Evolutionary conservation across 2,329 filamentous ascomycete genomes (phyloP).

Genomic region (Bipolaris sorokiniana): DNA sequence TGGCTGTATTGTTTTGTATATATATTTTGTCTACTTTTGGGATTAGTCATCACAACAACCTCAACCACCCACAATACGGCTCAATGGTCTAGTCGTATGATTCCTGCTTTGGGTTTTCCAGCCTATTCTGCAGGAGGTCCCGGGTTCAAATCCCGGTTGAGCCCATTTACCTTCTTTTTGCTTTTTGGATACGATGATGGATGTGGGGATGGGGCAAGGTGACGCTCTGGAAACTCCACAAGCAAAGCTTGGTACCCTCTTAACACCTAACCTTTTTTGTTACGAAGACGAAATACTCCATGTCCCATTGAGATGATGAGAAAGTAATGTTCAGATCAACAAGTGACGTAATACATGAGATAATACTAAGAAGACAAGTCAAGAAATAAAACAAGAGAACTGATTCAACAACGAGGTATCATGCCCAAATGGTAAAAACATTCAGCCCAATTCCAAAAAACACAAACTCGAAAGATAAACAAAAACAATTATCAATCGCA

Average conservation of each 20-base stretch:
- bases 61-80: slow-evolving; percentile 3
- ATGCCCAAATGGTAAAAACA: neutral
- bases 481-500: neutral
- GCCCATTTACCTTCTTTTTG: slow-evolving; percentile 1
- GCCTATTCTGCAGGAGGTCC: slow-evolving; percentile 32
- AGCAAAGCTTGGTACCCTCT: neutral
- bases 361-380: neutral
- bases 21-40: neutral
- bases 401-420: slow-evolving; percentile 1
- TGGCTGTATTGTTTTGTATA: neutral
- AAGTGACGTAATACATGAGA: neutral
- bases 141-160: slow-evolving; percentile 26
- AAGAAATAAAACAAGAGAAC: neutral
- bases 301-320: neutral
- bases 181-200: neutral
- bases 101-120: slow-evolving; percentile 36
- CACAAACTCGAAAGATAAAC: neutral
- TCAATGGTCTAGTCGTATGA: slow-evolving; percentile 39
- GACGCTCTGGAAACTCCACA: neutral
- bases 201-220: no score
- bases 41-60: neutral
- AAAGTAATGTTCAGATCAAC: neutral
- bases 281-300: neutral
- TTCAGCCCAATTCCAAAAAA: neutral
- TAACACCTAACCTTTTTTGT: neutral